phyloP scores from a whole-genome alignment of 495 filamentous ascomycete species.

The Aspergillus olivimuriae region DNA sequence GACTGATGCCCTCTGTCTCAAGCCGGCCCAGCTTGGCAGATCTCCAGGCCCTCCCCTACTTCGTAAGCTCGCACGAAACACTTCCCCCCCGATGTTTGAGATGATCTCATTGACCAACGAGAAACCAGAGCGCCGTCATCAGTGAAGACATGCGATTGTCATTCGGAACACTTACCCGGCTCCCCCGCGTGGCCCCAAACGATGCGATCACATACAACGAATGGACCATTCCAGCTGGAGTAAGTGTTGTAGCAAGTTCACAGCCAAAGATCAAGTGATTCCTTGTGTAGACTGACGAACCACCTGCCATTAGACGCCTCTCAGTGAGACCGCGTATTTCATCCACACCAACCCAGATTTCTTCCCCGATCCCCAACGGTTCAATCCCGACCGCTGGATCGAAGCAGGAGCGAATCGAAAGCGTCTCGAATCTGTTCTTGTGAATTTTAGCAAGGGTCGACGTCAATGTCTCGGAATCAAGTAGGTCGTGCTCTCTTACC shows the following conservation, averaged over 20 bases:
- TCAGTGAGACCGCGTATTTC: constrained; percentile 33
- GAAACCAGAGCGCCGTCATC: constrained; percentile 32
- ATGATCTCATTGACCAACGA: no score
- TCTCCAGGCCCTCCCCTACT: constrained; percentile 11
- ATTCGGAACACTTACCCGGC: constrained; percentile 24
- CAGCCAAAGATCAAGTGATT: not conserved
- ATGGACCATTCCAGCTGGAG: constrained; percentile 15
- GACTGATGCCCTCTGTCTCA: constrained; percentile 2
- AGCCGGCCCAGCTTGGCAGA: not conserved
- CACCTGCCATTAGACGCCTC: constrained; percentile 20
- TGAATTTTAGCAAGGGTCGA: constrained; percentile 24
- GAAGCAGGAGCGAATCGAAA: constrained; percentile 11
- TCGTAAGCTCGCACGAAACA: constrained; percentile 4
- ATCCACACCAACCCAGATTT: constrained; percentile 33
- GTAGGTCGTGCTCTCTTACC: no score
- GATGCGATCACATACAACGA: constrained; percentile 26
- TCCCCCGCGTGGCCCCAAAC: constrained; percentile 25
- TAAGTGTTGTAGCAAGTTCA: no score
- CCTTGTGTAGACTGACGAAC: constrained; percentile 9
- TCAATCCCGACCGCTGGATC: constrained; percentile 40
- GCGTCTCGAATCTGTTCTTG: constrained; percentile 17
- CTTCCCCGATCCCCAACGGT: constrained; percentile 35
- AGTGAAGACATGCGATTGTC: constrained; percentile 38
- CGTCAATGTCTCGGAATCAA: constrained; percentile 23
- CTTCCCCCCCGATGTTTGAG: not conserved